These are phyloP conservation scores for Neopestalotiopsis sp. DNA, from an alignment of 2,329 filamentous ascomycete species.

Conservation along the genomic window DNA sequence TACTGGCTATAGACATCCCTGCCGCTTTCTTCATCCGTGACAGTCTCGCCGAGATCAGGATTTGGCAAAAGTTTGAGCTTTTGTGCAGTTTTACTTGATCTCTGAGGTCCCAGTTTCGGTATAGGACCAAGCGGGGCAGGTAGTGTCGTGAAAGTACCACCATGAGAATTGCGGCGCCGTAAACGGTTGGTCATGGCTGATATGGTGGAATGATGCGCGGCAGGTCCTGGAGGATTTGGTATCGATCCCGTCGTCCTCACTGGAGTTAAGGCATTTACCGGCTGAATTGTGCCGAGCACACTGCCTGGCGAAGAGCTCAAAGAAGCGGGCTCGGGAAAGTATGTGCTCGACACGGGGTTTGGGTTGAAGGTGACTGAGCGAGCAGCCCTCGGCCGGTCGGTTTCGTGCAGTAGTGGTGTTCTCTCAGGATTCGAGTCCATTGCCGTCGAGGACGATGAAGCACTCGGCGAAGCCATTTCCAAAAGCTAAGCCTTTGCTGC, in stretches of 20 bases:
- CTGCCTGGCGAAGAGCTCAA: constrained; percentile 34
- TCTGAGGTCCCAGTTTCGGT: constrained; percentile 87
- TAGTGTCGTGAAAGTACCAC: constrained; percentile 56
- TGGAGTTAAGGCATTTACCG: constrained; percentile 36
- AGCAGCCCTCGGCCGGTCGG: constrained; percentile 47
- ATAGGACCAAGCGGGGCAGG: constrained; percentile 39
- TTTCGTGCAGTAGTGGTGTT: constrained; percentile 37
- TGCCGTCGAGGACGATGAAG: constrained; percentile 25
- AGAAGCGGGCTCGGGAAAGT: constrained; percentile 53
- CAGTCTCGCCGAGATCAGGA: constrained; percentile 80
- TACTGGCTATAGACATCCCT: constrained; percentile 98
- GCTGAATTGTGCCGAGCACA: constrained; percentile 45
- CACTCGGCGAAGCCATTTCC: constrained; percentile 30
- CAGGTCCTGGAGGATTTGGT: constrained; percentile 43
- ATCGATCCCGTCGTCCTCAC: constrained; percentile 38
- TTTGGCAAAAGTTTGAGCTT: constrained; percentile 97
- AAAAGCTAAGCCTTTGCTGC: neutral
- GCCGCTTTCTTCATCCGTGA: constrained; percentile 83
- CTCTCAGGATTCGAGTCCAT: constrained; percentile 29
- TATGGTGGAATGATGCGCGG: constrained; percentile 48
- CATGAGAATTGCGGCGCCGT: constrained; percentile 83
- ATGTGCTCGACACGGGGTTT: constrained; percentile 66
- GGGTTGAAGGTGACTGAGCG: constrained; percentile 81
- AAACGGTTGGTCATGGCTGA: constrained; percentile 87
- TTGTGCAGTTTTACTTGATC: constrained; percentile 93